Conservation (phyloP, 176 grass and related monocot genomes). For the Musa acuminata region DNA sequence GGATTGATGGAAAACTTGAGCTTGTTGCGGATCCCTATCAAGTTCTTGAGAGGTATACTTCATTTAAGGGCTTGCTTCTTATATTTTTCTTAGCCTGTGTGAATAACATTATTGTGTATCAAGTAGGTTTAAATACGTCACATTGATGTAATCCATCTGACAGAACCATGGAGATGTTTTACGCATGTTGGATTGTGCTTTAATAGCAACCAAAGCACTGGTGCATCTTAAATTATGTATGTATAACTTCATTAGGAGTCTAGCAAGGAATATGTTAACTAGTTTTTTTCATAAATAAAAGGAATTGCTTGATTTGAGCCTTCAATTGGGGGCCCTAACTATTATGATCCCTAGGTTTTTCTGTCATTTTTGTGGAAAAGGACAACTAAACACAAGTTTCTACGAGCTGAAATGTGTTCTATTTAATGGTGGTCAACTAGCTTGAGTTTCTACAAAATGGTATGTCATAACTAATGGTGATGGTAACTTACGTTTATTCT, state of each 20-base stretch:
- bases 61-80: not conserved
- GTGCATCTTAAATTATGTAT: no score
- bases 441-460: no score
- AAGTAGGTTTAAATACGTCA: not conserved
- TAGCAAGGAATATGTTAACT: not conserved
- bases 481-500: no score
- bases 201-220: not conserved
- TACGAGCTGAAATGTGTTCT: no score
- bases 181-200: not conserved
- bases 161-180: not conserved
- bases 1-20: constrained; percentile 99
- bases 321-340: not conserved
- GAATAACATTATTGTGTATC: not conserved
- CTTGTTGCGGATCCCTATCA: constrained; percentile 82
- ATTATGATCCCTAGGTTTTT: no score
- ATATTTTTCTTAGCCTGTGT: not conserved
- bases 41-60: constrained; percentile 79
- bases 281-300: not conserved
- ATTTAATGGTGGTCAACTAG: no score
- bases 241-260: no score
- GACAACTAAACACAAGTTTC: no score
- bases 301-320: not conserved
- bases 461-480: no score
- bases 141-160: no score
- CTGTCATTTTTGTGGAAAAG: no score